Evolutionary conservation across 768 basidiomycete genomes (phyloP).

Genomic region (Lactarius vividus): DNA sequence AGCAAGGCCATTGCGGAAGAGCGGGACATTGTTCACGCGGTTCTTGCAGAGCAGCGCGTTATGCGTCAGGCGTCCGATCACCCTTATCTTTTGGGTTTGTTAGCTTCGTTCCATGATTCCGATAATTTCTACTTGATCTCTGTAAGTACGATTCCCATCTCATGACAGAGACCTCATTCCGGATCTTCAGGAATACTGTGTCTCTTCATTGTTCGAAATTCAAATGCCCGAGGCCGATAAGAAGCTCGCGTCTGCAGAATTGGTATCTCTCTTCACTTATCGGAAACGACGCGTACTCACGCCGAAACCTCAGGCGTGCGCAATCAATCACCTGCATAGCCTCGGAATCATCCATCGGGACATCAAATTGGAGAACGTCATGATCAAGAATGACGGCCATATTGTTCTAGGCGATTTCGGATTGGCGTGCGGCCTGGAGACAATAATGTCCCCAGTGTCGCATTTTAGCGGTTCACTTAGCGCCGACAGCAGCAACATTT

Average conservation of each 20-base stretch:
- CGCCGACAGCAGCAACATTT: neutral
- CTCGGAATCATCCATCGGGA: constrained; percentile 95
- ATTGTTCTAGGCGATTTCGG: constrained; percentile 95
- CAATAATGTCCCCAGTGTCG: neutral
- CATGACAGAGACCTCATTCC: neutral
- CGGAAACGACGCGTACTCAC: neutral
- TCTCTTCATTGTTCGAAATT: constrained; percentile 19
- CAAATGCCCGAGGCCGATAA: constrained; percentile 17
- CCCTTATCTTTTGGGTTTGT: constrained; percentile 27
- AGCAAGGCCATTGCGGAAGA: constrained; percentile 22
- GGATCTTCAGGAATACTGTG: constrained; percentile 29
- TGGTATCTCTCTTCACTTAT: constrained; percentile 30
- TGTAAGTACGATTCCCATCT: constrained; percentile 20
- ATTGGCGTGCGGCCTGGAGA: constrained; percentile 24
- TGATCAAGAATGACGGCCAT: constrained; percentile 83
- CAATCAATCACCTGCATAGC: constrained; percentile 86
- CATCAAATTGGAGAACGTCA: constrained; percentile 92
- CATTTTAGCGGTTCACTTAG: neutral
- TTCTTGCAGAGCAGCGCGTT: constrained; percentile 15
- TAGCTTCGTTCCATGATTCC: constrained; percentile 31
- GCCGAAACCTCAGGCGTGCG: constrained; percentile 34
- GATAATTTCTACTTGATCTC: constrained; percentile 31
- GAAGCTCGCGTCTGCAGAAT: constrained; percentile 38
- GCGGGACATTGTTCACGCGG: constrained; percentile 1
- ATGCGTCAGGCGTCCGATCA: constrained; percentile 19